Evolutionary conservation across 441 rosid genomes (phyloP).

Genomic region (Brassica hybrid): DNA sequence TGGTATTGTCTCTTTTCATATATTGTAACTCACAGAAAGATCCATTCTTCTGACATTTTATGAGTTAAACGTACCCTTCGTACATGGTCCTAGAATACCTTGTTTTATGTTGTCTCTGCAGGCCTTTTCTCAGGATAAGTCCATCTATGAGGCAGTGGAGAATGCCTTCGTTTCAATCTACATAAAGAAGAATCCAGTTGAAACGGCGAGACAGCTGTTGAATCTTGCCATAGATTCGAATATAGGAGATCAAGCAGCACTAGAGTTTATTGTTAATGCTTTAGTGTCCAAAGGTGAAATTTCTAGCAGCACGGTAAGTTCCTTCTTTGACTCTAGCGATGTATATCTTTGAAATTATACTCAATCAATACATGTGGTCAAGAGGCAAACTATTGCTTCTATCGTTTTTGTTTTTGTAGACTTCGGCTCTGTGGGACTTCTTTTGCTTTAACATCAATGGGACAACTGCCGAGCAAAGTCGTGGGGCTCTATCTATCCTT

Average conservation of each 20-base stretch:
- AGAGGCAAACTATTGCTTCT: conserved; percentile 15
- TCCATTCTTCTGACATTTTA: not conserved
- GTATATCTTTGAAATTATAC: too few relatives aligned
- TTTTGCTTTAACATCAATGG: conserved; percentile 93
- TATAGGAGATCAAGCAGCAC: conserved; percentile 94
- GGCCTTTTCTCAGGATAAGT: conserved; percentile 97
- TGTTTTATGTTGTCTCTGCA: conserved; percentile 44
- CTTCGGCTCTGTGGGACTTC: conserved; percentile 93
- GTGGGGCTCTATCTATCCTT: conserved; percentile 90
- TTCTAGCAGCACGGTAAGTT: conserved; percentile 73
- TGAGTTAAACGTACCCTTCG: conserved; percentile 9
- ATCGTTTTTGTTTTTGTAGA: conserved; percentile 52
- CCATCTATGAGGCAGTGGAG: conserved; percentile 98
- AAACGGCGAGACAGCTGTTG: conserved; percentile 85
- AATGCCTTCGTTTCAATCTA: conserved; percentile 90
- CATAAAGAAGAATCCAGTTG: conserved; percentile 72
- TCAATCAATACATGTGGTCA: conserved; percentile 2
- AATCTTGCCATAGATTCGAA: conserved; percentile 83
- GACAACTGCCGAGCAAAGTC: conserved; percentile 89
- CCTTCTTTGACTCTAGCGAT: conserved; percentile 28
- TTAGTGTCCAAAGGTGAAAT: conserved; percentile 94
- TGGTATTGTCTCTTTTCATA: conserved; percentile 59
- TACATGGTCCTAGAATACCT: not conserved
- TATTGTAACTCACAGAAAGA: conserved; percentile 12
- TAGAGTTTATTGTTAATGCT: conserved; percentile 78